A percentile compares a stretch with the other conserved stretches of the same genome.
These are phyloP conservation scores for Tinospora cordifolia DNA, from an alignment of 164 flowering plant genomes.

Conservation along the genomic window DNA sequence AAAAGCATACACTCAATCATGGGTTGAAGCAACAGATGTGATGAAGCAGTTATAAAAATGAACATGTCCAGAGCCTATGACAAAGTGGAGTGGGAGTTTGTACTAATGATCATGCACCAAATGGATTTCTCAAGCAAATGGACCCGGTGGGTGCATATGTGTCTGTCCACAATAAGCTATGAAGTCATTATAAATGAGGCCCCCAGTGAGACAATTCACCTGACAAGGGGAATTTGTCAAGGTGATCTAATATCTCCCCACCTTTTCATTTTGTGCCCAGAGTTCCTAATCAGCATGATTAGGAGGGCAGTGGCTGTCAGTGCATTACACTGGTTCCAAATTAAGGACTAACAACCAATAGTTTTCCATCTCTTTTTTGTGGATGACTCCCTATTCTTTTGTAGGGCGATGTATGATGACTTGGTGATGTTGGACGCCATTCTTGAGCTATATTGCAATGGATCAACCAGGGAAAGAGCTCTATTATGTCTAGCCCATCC, in stretches of 20 bases:
- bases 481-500: background rate
- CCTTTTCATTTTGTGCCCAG: background rate
- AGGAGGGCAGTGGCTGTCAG: background rate
- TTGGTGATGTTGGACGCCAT: background rate
- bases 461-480: background rate
- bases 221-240: background rate
- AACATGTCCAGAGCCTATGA: no score
- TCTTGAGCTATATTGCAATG: background rate
- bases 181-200: background rate
- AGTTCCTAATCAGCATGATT: background rate
- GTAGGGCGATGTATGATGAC: background rate
- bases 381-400: no score
- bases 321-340: background rate
- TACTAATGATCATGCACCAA: background rate
- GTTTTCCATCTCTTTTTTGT: background rate
- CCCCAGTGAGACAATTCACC: background rate
- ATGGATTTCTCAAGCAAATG: background rate
- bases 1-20: no score
- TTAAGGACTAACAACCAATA: background rate
- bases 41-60: no score
- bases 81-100: background rate
- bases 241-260: background rate
- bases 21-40: no score
- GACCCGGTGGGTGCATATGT: background rate
- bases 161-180: background rate